These are phyloP conservation scores for Pythium graminicola DNA, from an alignment of 352 stramenopile genomes.

Conservation along the genomic window DNA sequence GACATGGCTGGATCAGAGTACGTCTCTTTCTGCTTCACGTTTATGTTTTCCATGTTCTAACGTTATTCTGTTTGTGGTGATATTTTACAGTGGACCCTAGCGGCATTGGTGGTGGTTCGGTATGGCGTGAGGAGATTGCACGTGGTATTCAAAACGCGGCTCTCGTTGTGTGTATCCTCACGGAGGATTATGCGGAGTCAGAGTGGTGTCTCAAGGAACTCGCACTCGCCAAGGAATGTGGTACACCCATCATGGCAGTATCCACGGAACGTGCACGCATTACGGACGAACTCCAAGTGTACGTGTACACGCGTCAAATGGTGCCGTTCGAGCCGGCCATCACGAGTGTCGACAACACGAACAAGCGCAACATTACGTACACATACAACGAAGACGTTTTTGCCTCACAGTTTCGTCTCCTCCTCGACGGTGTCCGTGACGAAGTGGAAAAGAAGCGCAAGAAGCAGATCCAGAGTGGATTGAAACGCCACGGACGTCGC, in stretches of 20 bases:
- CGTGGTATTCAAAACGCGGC: constrained; percentile 68
- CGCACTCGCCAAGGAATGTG: constrained; percentile 60
- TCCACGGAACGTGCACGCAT: constrained; percentile 51
- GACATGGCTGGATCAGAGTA: constrained; percentile 69
- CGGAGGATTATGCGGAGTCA: constrained; percentile 59
- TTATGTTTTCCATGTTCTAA: constrained; percentile 1
- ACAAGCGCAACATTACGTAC: constrained; percentile 55
- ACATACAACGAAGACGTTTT: constrained; percentile 60
- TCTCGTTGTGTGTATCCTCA: constrained; percentile 66
- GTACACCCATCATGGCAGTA: constrained; percentile 60
- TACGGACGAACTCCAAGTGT: constrained; percentile 75
- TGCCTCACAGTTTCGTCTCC: constrained; percentile 44
- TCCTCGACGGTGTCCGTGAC: constrained; percentile 68
- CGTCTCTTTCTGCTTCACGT: neutral
- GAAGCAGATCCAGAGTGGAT: constrained; percentile 30
- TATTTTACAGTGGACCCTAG: constrained; percentile 48
- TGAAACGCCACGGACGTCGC: constrained; percentile 16
- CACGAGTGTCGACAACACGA: constrained; percentile 42
- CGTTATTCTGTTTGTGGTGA: neutral
- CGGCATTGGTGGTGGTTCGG: constrained; percentile 67
- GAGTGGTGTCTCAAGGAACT: constrained; percentile 82
- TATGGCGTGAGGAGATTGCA: constrained; percentile 80
- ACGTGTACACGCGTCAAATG: constrained; percentile 81
- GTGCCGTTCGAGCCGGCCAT: constrained; percentile 73
- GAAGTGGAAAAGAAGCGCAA: constrained; percentile 70